phyloP scores from a whole-genome alignment of 768 basidiomycete species.

The Kockovaella imperatae region DNA sequence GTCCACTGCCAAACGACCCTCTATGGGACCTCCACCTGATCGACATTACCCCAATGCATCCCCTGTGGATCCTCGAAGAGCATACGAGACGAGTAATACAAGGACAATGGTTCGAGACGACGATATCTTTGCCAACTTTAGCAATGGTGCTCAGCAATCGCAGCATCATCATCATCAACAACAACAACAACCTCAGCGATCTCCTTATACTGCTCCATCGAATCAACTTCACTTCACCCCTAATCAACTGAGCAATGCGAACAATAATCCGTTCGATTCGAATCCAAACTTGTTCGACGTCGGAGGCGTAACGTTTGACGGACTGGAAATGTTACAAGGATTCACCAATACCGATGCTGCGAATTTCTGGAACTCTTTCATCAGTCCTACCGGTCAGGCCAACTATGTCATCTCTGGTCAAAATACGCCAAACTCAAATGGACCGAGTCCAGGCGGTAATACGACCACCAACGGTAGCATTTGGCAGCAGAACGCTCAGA shows the following conservation, averaged over 20 bases:
- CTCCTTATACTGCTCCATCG: too few relatives aligned
- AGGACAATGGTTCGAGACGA: constrained; percentile 13
- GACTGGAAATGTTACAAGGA: constrained; percentile 34
- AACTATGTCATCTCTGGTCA: constrained; percentile 5
- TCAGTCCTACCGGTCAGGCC: constrained; percentile 1
- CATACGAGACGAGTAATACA: neutral
- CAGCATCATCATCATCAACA: neutral
- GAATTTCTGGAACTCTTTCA: constrained; percentile 25
- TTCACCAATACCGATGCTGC: constrained; percentile 17
- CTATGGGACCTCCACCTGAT: neutral
- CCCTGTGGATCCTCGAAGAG: neutral
- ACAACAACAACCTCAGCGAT: neutral
- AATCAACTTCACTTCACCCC: neutral
- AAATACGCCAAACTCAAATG: constrained; percentile 11
- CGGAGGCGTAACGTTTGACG: constrained; percentile 34
- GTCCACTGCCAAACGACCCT: too few relatives aligned
- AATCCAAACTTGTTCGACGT: constrained; percentile 22
- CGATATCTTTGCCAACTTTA: neutral
- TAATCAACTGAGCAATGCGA: neutral
- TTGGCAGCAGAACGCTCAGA: neutral
- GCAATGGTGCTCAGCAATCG: neutral
- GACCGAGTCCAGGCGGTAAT: neutral
- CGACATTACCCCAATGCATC: too few relatives aligned
- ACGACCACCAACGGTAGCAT: neutral
- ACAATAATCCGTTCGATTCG: neutral